phyloP scores from a whole-genome alignment of 192 early-diverging fungal species.

The Coemansia sp. region DNA sequence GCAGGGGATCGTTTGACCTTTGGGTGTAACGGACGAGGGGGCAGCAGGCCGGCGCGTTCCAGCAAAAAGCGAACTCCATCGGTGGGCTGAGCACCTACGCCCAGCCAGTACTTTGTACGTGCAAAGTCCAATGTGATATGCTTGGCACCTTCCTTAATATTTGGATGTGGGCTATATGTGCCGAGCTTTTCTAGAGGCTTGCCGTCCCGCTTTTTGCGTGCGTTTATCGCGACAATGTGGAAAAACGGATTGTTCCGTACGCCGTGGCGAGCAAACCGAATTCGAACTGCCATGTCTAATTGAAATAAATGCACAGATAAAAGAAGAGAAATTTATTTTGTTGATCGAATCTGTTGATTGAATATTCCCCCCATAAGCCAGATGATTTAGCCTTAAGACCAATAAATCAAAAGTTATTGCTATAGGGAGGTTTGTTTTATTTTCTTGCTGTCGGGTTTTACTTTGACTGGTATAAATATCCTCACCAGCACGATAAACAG shows the following conservation, averaged over 20 bases:
- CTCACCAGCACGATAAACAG: too few species aligned
- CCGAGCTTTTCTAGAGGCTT: conserved; percentile 92
- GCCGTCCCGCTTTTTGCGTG: conserved; percentile 72
- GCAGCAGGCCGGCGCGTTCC: conserved; percentile 52
- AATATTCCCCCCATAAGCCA: background rate
- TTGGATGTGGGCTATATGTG: conserved; percentile 86
- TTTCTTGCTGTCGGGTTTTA: too few species aligned
- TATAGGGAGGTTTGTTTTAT: too few species aligned
- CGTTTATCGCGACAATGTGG: conserved; percentile 91
- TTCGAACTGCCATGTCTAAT: conserved; percentile 65
- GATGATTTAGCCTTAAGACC: background rate
- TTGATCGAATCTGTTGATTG: too few species aligned
- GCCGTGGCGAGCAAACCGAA: conserved; percentile 92
- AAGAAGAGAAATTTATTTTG: too few species aligned
- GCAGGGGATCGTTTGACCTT: conserved; percentile 35
- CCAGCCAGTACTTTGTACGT: conserved; percentile 95
- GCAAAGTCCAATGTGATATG: conserved; percentile 82
- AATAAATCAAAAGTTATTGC: background rate
- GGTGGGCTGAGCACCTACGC: conserved; percentile 94
- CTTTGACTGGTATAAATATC: too few species aligned
- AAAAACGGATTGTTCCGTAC: conserved; percentile 84
- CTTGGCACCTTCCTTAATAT: conserved; percentile 66
- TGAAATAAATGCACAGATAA: too few species aligned
- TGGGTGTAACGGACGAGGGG: conserved; percentile 42
- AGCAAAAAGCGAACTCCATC: conserved; percentile 85